phyloP scores from a whole-genome alignment of 2,329 filamentous ascomycete genomes.

The Ceratocystis colombiana region DNA sequence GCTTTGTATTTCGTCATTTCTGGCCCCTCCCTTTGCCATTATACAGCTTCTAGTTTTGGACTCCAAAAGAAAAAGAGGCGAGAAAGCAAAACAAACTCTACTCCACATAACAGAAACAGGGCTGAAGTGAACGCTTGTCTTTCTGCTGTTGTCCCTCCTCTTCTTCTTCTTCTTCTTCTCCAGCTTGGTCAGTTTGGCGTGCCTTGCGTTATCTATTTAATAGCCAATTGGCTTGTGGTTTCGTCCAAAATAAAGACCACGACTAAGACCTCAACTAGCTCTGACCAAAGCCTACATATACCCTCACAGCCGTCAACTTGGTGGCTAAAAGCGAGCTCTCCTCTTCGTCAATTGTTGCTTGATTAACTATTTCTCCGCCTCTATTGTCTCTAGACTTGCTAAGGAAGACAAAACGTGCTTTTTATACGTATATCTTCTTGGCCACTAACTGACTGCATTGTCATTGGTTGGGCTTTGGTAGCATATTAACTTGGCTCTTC shows the following conservation, averaged over 20 bases:
- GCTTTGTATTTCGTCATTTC: background rate
- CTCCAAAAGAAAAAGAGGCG: background rate
- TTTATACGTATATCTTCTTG: background rate
- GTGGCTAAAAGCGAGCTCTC: background rate
- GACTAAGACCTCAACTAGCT: background rate
- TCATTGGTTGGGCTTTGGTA: constrained; percentile 1
- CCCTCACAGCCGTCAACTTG: no score
- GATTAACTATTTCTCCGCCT: background rate
- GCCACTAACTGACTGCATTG: background rate
- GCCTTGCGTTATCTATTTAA: background rate
- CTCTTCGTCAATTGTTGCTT: background rate
- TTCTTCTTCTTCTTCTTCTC: background rate
- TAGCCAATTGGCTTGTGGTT: background rate
- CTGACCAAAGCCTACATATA: no score
- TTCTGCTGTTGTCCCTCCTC: no score
- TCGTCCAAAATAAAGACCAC: background rate
- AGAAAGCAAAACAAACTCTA: no score
- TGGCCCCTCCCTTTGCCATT: background rate
- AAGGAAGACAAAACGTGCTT: background rate
- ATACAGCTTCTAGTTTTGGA: background rate
- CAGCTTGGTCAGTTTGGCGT: background rate
- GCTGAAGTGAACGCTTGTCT: no score
- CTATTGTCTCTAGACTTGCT: constrained; percentile 1
- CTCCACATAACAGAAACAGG: no score
- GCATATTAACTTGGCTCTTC: background rate